These are phyloP conservation scores for Podosphaera fusca DNA, from an alignment of 2,329 filamentous ascomycete species.

Conservation along the genomic window DNA sequence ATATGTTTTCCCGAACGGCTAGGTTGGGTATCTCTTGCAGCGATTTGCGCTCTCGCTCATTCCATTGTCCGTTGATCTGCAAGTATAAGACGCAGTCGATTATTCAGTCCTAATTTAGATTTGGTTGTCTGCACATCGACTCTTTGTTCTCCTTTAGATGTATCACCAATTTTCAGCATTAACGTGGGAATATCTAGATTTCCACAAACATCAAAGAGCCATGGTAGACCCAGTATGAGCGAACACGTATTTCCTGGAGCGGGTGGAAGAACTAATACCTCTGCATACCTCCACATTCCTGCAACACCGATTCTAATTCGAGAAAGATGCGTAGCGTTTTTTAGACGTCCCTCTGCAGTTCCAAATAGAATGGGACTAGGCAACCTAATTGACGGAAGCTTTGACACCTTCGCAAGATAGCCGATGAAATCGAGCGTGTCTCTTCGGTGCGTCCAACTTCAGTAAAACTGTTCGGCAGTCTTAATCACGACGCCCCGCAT, in stretches of 20 bases:
- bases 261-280: background rate
- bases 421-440: too few species aligned
- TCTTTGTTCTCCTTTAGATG: background rate
- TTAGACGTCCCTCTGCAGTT: background rate
- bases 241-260: background rate
- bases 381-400: background rate
- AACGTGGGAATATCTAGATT: background rate
- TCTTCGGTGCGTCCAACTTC: too few species aligned
- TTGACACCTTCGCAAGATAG: background rate
- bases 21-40: background rate
- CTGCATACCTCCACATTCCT: background rate
- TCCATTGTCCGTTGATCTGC: background rate
- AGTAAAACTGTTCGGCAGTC: too few species aligned
- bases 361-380: background rate
- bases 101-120: background rate
- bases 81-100: background rate
- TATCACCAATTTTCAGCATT: background rate
- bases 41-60: background rate
- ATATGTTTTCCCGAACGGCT: background rate
- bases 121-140: background rate
- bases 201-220: too few species aligned
- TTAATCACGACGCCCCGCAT: too few species aligned
- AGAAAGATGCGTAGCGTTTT: background rate
- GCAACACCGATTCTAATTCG: background rate
- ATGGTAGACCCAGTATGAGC: background rate